Conservation (phyloP, 352 stramenopile species). For the Globisporangium megalacanthum region DNA sequence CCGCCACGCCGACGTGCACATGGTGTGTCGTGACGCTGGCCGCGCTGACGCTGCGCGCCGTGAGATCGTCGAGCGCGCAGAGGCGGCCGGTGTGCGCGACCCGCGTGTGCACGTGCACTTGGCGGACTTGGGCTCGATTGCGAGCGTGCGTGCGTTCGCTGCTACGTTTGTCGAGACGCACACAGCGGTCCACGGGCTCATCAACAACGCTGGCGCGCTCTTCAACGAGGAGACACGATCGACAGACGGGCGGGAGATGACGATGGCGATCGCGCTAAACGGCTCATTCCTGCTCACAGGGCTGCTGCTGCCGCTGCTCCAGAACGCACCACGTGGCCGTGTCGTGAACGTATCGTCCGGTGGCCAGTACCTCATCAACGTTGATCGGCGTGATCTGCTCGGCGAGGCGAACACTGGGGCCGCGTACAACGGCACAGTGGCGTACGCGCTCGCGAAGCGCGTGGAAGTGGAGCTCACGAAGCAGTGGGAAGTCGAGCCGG, state of each 20-base stretch:
- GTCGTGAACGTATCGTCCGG: conserved; percentile 51
- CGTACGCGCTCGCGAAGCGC: conserved; percentile 44
- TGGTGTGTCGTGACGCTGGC: conserved; percentile 36
- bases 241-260: conserved; percentile 28
- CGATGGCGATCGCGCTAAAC: conserved; percentile 33
- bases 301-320: conserved; percentile 36
- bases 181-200: conserved; percentile 24
- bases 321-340: conserved; percentile 28
- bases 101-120: conserved; percentile 33
- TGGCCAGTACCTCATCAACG: conserved; percentile 33
- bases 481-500: conserved; percentile 31
- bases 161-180: conserved; percentile 20
- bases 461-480: conserved; percentile 43
- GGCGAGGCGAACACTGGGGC: conserved; percentile 18
- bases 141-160: conserved; percentile 35
- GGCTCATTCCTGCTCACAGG: conserved; percentile 44
- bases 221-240: conserved; percentile 30
- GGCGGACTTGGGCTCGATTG: conserved; percentile 35
- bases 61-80: conserved; percentile 31
- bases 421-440: conserved; percentile 26
- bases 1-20: conserved; percentile 33
- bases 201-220: conserved; percentile 50
- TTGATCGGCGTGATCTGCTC: conserved; percentile 26
- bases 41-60: conserved; percentile 28
- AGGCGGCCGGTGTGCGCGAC: conserved; percentile 19